Evolutionary conservation across 2,329 filamentous ascomycete species (phyloP).

Genomic region (Aspergillus versicolor): DNA sequence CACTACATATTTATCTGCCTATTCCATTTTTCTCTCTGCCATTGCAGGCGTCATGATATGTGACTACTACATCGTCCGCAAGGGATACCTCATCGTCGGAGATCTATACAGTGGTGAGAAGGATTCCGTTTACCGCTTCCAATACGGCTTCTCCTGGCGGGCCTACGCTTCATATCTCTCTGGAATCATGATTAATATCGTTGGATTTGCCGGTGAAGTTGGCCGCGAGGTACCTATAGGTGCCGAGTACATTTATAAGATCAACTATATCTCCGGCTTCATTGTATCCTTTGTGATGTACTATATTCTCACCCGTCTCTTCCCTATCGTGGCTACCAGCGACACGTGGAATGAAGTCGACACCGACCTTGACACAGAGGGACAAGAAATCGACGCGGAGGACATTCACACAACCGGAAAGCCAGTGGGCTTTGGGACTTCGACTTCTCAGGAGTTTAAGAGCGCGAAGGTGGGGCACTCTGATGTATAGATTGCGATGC

Average conservation of each 20-base stretch:
- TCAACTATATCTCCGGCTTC: slow-evolving; percentile 90
- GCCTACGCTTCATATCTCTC: slow-evolving; percentile 79
- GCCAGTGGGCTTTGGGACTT: slow-evolving; percentile 8
- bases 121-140: slow-evolving; percentile 68
- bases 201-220: slow-evolving; percentile 83
- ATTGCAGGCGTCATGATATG: slow-evolving; percentile 88
- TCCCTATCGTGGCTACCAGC: slow-evolving; percentile 72
- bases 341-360: slow-evolving; percentile 74
- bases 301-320: slow-evolving; percentile 67
- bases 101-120: slow-evolving; percentile 72
- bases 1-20: slow-evolving; percentile 86
- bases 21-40: slow-evolving; percentile 89
- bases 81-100: slow-evolving; percentile 74
- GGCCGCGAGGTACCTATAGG: slow-evolving; percentile 70
- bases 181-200: slow-evolving; percentile 85
- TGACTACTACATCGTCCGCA: slow-evolving; percentile 85
- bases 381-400: slow-evolving; percentile 31
- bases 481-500: slow-evolving; percentile 10
- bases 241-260: slow-evolving; percentile 80
- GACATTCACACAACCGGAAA: slow-evolving; percentile 16
- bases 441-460: slow-evolving; percentile 21
- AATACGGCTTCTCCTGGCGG: slow-evolving; percentile 74
- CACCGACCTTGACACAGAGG: slow-evolving; percentile 35
- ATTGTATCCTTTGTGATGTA: slow-evolving; percentile 67
- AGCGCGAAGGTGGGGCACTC: slow-evolving; percentile 17